phyloP scores from a whole-genome alignment of 2,329 filamentous ascomycete species.

The Atkinsonella texensis region DNA sequence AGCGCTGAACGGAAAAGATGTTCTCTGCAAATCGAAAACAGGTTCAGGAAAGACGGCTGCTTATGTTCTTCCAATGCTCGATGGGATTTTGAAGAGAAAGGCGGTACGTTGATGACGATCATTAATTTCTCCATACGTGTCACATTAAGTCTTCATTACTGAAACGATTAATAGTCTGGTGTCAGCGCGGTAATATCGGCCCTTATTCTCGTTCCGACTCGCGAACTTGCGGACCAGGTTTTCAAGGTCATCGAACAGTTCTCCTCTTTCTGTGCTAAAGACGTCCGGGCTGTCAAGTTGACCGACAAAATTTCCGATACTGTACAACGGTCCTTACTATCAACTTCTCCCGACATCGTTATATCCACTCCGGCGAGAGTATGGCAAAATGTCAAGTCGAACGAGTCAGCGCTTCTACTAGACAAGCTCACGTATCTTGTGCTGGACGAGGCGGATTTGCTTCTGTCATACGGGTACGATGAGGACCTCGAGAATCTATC shows the following conservation, averaged over 20 bases:
- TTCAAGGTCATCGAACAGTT: conserved; percentile 66
- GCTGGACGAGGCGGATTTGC: conserved; percentile 87
- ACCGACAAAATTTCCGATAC: conserved; percentile 83
- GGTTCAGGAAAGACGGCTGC: conserved; percentile 97
- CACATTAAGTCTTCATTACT: not conserved
- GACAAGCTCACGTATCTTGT: conserved; percentile 65
- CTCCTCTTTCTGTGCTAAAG: conserved; percentile 72
- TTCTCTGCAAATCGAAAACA: conserved; percentile 85
- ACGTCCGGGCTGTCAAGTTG: conserved; percentile 71
- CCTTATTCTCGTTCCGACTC: conserved; percentile 88
- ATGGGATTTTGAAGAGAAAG: conserved; percentile 72
- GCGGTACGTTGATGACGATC: conserved; percentile 29
- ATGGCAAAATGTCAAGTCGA: conserved; percentile 62
- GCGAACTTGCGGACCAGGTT: conserved; percentile 89
- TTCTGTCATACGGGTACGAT: conserved; percentile 88
- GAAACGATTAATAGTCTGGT: conserved; percentile 28
- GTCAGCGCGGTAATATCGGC: conserved; percentile 48
- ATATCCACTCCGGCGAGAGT: conserved; percentile 84
- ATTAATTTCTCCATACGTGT: not conserved
- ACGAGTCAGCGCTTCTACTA: conserved; percentile 50
- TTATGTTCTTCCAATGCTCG: conserved; percentile 80
- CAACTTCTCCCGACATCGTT: conserved; percentile 77
- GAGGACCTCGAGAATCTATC: conserved; percentile 77
- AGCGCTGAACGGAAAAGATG: conserved; percentile 75
- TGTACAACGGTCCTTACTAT: conserved; percentile 76